A percentile compares a stretch with the other conserved stretches of the same genome.
These are phyloP conservation scores for Apophysomyces elegans DNA, from an alignment of 371 early-diverging fungal genomes.

Conservation along the genomic window DNA sequence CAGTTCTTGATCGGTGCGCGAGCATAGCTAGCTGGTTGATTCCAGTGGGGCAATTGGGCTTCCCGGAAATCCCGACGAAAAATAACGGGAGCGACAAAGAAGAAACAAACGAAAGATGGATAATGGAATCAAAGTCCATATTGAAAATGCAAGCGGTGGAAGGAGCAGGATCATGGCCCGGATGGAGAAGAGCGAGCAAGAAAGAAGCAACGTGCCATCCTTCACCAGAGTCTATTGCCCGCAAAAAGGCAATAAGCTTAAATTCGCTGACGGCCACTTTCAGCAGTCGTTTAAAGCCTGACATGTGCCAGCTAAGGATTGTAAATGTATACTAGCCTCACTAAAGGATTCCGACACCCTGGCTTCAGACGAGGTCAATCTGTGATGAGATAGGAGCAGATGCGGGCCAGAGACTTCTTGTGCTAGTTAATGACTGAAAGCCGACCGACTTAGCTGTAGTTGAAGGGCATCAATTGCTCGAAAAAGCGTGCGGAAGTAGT, in stretches of 20 bases:
- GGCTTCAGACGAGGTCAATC: not conserved
- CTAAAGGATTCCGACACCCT: not conserved
- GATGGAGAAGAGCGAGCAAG: no score
- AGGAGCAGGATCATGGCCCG: no score
- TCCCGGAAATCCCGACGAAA: not conserved
- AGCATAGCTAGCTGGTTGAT: not conserved
- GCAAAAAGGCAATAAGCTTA: not conserved
- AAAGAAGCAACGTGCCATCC: not conserved
- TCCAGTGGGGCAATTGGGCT: constrained; percentile 1
- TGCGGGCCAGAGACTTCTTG: not conserved
- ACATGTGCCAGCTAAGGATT: not conserved
- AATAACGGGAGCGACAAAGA: not conserved
- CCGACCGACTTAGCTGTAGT: not conserved
- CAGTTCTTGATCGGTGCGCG: constrained; percentile 1
- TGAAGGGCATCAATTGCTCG: not conserved
- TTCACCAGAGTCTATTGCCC: not conserved
- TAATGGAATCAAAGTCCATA: not conserved
- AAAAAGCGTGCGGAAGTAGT: not conserved
- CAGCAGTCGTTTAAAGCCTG: not conserved
- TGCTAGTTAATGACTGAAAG: not conserved
- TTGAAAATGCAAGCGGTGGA: no score
- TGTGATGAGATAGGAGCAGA: not conserved
- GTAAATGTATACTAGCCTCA: not conserved
- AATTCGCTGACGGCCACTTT: not conserved
- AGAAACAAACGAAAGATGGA: not conserved